Base-by-base conservation (phyloP, 2,329 filamentous ascomycete species). In the Penicillium sp. region DNA sequence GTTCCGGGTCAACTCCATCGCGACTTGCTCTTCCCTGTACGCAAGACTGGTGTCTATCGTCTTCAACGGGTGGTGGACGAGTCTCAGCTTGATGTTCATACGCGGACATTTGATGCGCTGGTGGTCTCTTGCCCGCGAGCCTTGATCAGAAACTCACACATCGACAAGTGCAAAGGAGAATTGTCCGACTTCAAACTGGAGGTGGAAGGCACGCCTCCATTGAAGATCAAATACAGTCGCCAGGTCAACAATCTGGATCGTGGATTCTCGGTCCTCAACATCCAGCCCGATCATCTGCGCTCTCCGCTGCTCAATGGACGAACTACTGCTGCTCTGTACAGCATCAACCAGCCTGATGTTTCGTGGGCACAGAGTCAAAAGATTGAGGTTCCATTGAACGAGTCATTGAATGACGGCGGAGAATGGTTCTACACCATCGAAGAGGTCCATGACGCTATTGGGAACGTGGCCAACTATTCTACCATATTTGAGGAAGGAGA, bases 161-260 rank as follows among this genome's bases (percentile, higher is more conserved):
- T 80, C 2, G 82, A 89, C 61, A 89, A 89, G 67, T 99, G 94
- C 72, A 85, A 88, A 51, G 90, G 90, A 51, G 93, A 99, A 64
- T 77, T 97, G 35, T 97, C 94, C 2, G 86, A 96, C 67, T 79
- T 97, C 44, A 84, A 87, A 18, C 79, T 99, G 50, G 86, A 93
- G 66, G 90, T 97, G 4, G 82, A 89, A 62, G 94, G 94, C 18
- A 95, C 92, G 0, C 90, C 95, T 3, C 94, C 94, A 3, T 80
- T 99, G 61, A 92, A 92, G 71, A 89, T 99, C 65, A 90, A 90
- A 65, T 99, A 99, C 74, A 94, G 90, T 66, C 88, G 92, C 52
- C 88, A 86, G 7, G 87, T 96, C 64, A 96, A 97, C 65, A 85
- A 86, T 59, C 88, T 89, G 61, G 86, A 95, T 61, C 87, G 88